Evolutionary conservation across 75 land plant genomes (phyloP).

Genomic region (Pinus tabuliformis): DNA sequence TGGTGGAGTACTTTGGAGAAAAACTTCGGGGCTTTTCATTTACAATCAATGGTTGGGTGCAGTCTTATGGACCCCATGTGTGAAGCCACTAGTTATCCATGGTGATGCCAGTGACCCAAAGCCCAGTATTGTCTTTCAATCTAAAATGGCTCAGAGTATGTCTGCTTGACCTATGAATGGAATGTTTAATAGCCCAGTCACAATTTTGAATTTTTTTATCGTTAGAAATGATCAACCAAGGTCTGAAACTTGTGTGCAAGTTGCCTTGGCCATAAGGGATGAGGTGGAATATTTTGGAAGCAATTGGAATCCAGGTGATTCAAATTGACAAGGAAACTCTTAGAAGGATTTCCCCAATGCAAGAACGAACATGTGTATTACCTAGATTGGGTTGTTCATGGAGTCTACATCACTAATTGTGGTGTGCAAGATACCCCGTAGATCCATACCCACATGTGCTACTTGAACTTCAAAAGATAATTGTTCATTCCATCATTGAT

Average conservation of each 20-base stretch:
- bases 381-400: slow-evolving; percentile 79
- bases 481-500: slow-evolving; percentile 79
- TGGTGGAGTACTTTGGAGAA: slow-evolving; percentile 22
- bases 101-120: slow-evolving; percentile 93
- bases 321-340: slow-evolving; percentile 83
- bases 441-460: slow-evolving; percentile 87
- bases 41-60: slow-evolving; percentile 82
- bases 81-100: slow-evolving; percentile 87
- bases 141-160: slow-evolving; percentile 71
- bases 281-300: slow-evolving; percentile 84
- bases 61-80: slow-evolving; percentile 41
- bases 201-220: slow-evolving; percentile 93
- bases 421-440: slow-evolving; percentile 74
- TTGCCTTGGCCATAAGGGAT: slow-evolving; percentile 81
- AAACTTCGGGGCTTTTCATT: slow-evolving; percentile 62
- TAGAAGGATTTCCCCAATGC: slow-evolving; percentile 69
- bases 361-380: slow-evolving; percentile 72
- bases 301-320: slow-evolving; percentile 70
- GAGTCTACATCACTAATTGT: slow-evolving; percentile 69
- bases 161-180: slow-evolving; percentile 84
- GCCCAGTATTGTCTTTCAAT: slow-evolving; percentile 90
- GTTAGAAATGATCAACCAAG: slow-evolving; percentile 84
- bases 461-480: slow-evolving; percentile 73
- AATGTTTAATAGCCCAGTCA: slow-evolving; percentile 90
- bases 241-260: slow-evolving; percentile 72